Base-by-base conservation (phyloP, 2,329 filamentous ascomycete species). In the Ophiostoma piceae region DNA sequence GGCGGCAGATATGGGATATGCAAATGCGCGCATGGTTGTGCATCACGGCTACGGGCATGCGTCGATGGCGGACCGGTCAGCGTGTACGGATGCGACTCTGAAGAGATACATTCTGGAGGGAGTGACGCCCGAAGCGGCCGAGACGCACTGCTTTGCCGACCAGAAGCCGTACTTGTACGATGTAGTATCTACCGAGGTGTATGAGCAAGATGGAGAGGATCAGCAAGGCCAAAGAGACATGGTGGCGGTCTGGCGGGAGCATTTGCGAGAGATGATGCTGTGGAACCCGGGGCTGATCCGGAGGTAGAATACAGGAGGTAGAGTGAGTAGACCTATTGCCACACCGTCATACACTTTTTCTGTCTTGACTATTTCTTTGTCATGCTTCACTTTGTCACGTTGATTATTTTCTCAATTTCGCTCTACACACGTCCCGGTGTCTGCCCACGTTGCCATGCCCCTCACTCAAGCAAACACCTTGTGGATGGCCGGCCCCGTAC, bases 21-120 rank as follows among this genome's bases (percentile, higher is more conserved):
- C 73, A 8, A 84, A 84, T 69, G 82, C 82, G n/a, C 74, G 82
- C 6, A 75, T 84, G 22, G 76, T 84, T 43, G 82, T 76, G 5
- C 83, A 84, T 69, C 82, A 84, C 69, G 82, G 82, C 4, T 84
- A 84, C 67, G 83, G 83, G 0, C 82, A 84, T 71, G 79, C 80
- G 14, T 82, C 81, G 3, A 39, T 26, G 29, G 75, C 77, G n/a
- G 82, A 84, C 68, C 75, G 73, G 47, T 83, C 82, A 1, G 75
- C 75, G 14, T 84, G 82, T 74, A 84, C 82, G 0, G 80, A 84
- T 84, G 77, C 26, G 7, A 14, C 22, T 3, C 16, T 57, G 22
- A 22, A 26, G 22, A 57, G 11, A 26, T 57, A 57, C 51, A 81
- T 84, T 16, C 69, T 82, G 3, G 69, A 80, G 2, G 82, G 82